Evolutionary conservation across 352 stramenopile genomes (phyloP).

Genomic region (Globisporangium parvum): DNA sequence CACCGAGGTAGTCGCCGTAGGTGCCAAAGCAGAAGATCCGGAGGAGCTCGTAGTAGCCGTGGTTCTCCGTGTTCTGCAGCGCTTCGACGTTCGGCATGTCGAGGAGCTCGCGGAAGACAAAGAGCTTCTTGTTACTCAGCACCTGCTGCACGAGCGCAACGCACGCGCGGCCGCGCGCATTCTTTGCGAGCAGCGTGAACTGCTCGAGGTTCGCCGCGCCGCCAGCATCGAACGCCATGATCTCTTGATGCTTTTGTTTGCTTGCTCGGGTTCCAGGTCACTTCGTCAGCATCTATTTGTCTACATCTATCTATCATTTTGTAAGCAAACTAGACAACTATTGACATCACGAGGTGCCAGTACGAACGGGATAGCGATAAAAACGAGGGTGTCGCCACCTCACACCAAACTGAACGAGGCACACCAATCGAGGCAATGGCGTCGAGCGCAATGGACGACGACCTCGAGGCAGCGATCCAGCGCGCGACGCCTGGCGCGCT

Average conservation of each 20-base stretch:
- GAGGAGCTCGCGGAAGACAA: constrained; percentile 91
- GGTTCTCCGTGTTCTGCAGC: constrained; percentile 65
- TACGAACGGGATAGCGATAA: no score
- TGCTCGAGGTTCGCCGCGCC: constrained; percentile 83
- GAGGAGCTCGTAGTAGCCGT: constrained; percentile 76
- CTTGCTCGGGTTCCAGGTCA: no score
- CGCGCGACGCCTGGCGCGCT: constrained; percentile 56
- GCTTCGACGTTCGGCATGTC: constrained; percentile 88
- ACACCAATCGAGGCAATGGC: no score
- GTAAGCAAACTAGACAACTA: no score
- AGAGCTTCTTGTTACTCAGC: constrained; percentile 89
- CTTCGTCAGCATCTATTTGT: no score
- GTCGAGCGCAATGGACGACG: constrained; percentile 22
- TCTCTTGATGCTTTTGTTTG: constrained; percentile 1
- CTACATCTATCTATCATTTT: no score
- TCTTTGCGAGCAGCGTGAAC: constrained; percentile 91
- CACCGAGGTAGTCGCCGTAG: constrained; percentile 82
- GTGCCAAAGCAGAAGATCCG: constrained; percentile 89
- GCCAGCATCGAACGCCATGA: constrained; percentile 65
- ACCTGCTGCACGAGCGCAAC: constrained; percentile 91
- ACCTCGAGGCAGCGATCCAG: constrained; percentile 53
- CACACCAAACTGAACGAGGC: not conserved
- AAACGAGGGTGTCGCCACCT: not conserved
- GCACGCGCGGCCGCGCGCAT: constrained; percentile 84
- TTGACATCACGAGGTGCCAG: no score